A percentile compares a stretch with the other conserved stretches of the same genome.
phyloP scores from a whole-genome alignment of 2,329 filamentous ascomycete species.

The Incumbomyces lentus region DNA sequence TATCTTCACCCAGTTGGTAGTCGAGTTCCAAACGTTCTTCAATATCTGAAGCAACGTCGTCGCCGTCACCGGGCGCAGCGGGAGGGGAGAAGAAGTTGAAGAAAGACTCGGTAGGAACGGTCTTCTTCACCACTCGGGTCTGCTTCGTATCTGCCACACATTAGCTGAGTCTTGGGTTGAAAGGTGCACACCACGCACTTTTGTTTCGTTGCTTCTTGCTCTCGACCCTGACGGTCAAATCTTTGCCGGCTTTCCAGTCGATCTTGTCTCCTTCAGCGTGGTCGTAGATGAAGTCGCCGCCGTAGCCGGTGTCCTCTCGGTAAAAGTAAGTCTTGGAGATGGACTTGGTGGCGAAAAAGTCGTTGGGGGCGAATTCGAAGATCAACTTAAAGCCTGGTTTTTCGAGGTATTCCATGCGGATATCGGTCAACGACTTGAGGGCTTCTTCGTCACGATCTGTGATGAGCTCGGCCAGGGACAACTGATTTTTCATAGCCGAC shows the following conservation, averaged over 20 bases:
- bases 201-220: slow-evolving; percentile 99
- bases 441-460: slow-evolving; percentile 94
- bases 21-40: slow-evolving; percentile 97
- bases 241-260: slow-evolving; percentile 87
- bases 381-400: slow-evolving; percentile 96
- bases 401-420: slow-evolving; percentile 98
- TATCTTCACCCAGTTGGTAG: slow-evolving; percentile 97
- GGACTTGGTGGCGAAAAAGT: slow-evolving; percentile 94
- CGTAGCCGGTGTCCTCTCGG: slow-evolving; percentile 96
- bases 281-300: slow-evolving; percentile 98
- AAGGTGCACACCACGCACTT: slow-evolving; percentile 60
- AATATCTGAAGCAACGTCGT: slow-evolving; percentile 73
- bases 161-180: slow-evolving; percentile 3
- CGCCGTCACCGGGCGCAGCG: slow-evolving; percentile 66
- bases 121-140: slow-evolving; percentile 97
- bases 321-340: slow-evolving; percentile 99
- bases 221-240: slow-evolving; percentile 87
- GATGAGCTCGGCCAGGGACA: slow-evolving; percentile 95
- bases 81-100: slow-evolving; percentile 99
- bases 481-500: slow-evolving; percentile 99
- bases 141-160: slow-evolving; percentile 77
- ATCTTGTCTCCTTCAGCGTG: slow-evolving; percentile 98
- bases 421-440: slow-evolving; percentile 78
- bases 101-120: slow-evolving; percentile 95
- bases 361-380: slow-evolving; percentile 91